These are phyloP conservation scores for Agastache rugosa DNA, from an alignment of 257 asterid species.

Conservation along the genomic window DNA sequence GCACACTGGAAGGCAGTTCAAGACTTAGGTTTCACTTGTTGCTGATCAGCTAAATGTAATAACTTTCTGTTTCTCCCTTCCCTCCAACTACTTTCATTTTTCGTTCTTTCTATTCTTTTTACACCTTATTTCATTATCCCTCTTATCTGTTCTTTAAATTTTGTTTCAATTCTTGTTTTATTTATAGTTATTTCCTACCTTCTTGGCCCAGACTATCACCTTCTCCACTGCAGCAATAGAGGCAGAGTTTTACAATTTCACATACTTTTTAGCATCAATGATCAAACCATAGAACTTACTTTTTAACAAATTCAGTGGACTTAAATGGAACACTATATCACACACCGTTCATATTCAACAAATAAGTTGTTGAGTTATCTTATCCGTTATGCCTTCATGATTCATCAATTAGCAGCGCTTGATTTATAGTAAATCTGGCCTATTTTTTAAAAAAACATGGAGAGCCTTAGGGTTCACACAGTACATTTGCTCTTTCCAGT, in stretches of 20 bases:
- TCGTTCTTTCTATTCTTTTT: not conserved
- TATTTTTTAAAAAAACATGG: not conserved
- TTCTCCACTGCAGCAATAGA: not conserved
- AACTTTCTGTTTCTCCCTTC: not conserved
- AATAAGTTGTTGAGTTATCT: not conserved
- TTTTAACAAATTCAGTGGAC: not conserved
- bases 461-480: not conserved
- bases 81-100: constrained; percentile 1
- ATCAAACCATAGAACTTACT: not conserved
- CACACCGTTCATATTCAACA: not conserved
- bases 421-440: not conserved
- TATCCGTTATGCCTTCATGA: not conserved
- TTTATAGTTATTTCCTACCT: not conserved
- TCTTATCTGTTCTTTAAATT: not conserved
- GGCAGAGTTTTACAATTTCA: not conserved
- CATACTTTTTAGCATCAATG: not conserved
- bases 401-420: not conserved
- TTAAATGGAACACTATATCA: not conserved
- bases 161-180: not conserved
- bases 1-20: not conserved
- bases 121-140: not conserved
- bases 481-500: not conserved
- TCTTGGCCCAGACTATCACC: not conserved
- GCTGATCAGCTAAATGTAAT: not conserved
- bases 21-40: not conserved